Conservation (phyloP, 2,329 filamentous ascomycete genomes). For the Aureobasidium subglaciale region DNA sequence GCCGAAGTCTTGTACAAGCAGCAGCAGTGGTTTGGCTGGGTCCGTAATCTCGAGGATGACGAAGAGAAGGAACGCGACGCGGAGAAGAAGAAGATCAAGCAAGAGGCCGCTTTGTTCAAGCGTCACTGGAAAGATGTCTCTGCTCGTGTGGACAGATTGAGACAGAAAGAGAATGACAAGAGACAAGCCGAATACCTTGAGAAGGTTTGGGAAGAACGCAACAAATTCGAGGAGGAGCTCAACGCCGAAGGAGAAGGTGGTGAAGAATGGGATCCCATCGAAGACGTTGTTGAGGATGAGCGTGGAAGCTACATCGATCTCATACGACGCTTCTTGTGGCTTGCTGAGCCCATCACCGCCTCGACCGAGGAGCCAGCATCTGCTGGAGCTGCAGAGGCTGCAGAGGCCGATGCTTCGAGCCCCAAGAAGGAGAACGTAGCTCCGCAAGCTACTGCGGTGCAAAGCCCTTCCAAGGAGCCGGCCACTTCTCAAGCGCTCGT, state of each 20-base stretch:
- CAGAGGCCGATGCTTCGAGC: not conserved
- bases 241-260: constrained; percentile 27
- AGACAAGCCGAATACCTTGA: constrained; percentile 41
- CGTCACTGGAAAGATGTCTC: constrained; percentile 41
- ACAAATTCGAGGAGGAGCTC: constrained; percentile 27
- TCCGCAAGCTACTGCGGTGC: not conserved
- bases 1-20: constrained; percentile 40
- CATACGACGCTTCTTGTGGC: constrained; percentile 42
- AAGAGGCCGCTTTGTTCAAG: constrained; percentile 42
- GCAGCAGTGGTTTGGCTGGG: constrained; percentile 38
- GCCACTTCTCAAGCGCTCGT: not conserved
- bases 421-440: not conserved
- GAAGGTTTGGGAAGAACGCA: constrained; percentile 35
- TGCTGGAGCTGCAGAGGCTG: not conserved
- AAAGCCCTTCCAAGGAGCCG: not conserved
- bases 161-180: constrained; percentile 36
- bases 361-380: not conserved
- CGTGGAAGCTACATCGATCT: constrained; percentile 39
- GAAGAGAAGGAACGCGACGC: constrained; percentile 41
- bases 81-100: constrained; percentile 44
- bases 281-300: constrained; percentile 41
- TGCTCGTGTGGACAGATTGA: constrained; percentile 28
- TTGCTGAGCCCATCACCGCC: constrained; percentile 40
- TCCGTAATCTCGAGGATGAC: constrained; percentile 36
- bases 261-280: constrained; percentile 43